These are phyloP conservation scores for Lactarius psammicola DNA, from an alignment of 768 basidiomycete genomes.

Conservation along the genomic window DNA sequence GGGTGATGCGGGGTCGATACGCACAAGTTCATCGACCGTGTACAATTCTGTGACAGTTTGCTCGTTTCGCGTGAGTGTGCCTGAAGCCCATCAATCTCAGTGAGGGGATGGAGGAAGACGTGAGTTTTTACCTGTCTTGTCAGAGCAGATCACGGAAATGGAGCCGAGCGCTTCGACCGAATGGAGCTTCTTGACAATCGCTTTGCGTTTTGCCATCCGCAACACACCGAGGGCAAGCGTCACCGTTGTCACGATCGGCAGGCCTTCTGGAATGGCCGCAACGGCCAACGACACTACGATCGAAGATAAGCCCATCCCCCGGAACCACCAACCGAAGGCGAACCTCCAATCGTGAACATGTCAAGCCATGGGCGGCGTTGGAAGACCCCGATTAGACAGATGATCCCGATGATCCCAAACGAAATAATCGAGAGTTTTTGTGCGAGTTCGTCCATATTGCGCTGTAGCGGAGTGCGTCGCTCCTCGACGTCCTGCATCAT, in stretches of 20 bases:
- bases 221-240: constrained; percentile 93
- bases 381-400: constrained; percentile 84
- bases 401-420: constrained; percentile 92
- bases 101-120: background rate
- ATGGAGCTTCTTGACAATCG: constrained; percentile 95
- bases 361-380: constrained; percentile 90
- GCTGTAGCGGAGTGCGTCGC: constrained; percentile 86
- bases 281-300: constrained; percentile 88
- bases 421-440: constrained; percentile 87
- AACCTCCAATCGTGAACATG: constrained; percentile 99
- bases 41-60: constrained; percentile 92
- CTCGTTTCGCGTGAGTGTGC: constrained; percentile 93
- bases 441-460: constrained; percentile 95
- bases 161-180: constrained; percentile 93
- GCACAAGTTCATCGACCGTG: constrained; percentile 76
- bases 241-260: constrained; percentile 96
- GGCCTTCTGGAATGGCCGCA: constrained; percentile 96
- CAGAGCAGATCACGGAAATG: constrained; percentile 96
- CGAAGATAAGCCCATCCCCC: constrained; percentile 24
- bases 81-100: constrained; percentile 35
- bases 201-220: constrained; percentile 91
- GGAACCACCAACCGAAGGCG: constrained; percentile 29
- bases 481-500: constrained; percentile 98
- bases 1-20: constrained; percentile 55
- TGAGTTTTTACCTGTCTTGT: constrained; percentile 78